Base-by-base conservation (phyloP, 306 rosid species). In the Fragaria ananassa region DNA sequence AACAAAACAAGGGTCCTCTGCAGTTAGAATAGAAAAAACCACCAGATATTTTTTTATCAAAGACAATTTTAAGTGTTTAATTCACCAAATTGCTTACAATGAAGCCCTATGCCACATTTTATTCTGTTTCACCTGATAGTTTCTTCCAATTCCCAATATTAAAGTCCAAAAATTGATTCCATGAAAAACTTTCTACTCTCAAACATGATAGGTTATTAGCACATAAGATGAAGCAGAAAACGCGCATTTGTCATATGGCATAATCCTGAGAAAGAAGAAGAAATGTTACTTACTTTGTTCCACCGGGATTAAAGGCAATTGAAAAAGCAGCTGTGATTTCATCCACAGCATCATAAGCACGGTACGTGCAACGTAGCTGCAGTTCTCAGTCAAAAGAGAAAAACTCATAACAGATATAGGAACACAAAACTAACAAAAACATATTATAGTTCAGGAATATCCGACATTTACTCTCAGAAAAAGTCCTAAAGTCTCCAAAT, bases 331-430 rank as follows among this genome's bases (percentile, higher is more conserved):
- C 88, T 34, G 93, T 83, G 41, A 95, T 92, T 86, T 95, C 98
- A 77, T 92, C 98, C 96, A 95, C 90, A 18, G 93, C 93, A 84
- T 95, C 98, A 82, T 92, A 95, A 62, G 98, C 98, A 57, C 97
- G 92, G 79, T 92, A 95, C 9, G 98, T 92, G 76, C 98, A 92
- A 10, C 98, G 98, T 56, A 92, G 80, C 98, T 95, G 87, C 86
- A 88, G 83, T 79, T 76, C 83, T 50, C 80, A 80, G 45, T 68
- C 50, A 76, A 62, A 4, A 70, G 56, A 64, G 70, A 45, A 76
- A 67, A 9, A 31, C 17, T 81, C 78, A 49, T 67, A 78, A 80
- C 70, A 58, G 21, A 31, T 29, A 77, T 68, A 72, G 29, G 75
- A 78, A 42, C 46, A 50, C 29, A 57, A 27, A 72, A 77, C 81